Base-by-base conservation (phyloP, 768 basidiomycete genomes). In the Lentinula lateritia region DNA sequence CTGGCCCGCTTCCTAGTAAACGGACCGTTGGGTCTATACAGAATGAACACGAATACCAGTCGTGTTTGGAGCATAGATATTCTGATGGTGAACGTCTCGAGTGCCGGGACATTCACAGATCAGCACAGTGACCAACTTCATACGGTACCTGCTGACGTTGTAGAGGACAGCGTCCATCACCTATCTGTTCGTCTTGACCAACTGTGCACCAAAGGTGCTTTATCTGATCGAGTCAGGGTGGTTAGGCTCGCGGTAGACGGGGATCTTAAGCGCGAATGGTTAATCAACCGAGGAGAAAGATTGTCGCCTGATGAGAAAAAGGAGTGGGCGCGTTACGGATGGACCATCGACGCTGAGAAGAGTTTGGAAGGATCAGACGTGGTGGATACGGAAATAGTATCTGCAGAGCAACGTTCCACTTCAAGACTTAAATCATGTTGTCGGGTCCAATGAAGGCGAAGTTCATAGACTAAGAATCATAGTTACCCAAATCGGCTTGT, bases 201-300 rank as follows among this genome's bases (percentile, higher is more conserved):
- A 16, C 12, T 50, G n/a, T 23, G 50, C 28, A 12, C 6, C 18
- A 50, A 6, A 12, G 50, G 50, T 12, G 50, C 50, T 10, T 13
- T 50, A 20, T 18, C n/a, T 16, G 28, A 32, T 6, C 50, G 28
- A 20, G 50, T 50, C 32, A 32, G 50, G 28, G 32, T 28, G 7
- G 50, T 50, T 10, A 20, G 50, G 7, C 20, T 50, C 28, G 6
- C 12, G n/a, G 28, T 50, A 18, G 28, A 50, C 18, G 50, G 50
- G 2, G 50, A 50, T 12, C 5, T 50, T 13, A 65, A 62, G 23
- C 57, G 53, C 63, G 65, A 72, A 35, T 68, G 63, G 35, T 59
- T 75, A 10, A 32, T 50, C 20, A 20, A 50, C 12, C 50, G 8
- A 20, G 28, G 50, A 13, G 13, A 13, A 28, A 32, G 28, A 7